Conservation (phyloP, 2,329 filamentous ascomycete species). For the Sporothrix globosa region DNA sequence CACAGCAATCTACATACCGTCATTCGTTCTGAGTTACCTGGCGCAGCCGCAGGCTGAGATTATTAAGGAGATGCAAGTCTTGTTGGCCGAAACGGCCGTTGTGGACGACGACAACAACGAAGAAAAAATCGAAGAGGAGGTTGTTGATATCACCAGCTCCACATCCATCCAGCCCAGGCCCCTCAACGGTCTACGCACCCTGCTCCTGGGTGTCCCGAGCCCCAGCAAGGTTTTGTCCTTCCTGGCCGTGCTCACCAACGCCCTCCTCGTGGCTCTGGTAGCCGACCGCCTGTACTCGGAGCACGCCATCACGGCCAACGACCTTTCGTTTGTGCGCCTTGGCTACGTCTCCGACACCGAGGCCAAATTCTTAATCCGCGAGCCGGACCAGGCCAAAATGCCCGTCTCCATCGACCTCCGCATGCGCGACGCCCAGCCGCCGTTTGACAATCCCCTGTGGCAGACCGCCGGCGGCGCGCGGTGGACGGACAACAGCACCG, state of each 20-base stretch:
- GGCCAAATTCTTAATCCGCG: slow-evolving; percentile 81
- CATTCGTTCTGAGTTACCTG: slow-evolving; percentile 63
- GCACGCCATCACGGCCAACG: slow-evolving; percentile 69
- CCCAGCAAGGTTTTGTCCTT: slow-evolving; percentile 68
- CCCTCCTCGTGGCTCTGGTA: slow-evolving; percentile 67
- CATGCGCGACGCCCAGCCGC: slow-evolving; percentile 54
- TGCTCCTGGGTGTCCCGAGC: slow-evolving; percentile 77
- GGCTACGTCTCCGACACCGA: slow-evolving; percentile 82
- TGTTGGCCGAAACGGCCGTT: slow-evolving; percentile 53
- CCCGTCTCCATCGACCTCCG: slow-evolving; percentile 73
- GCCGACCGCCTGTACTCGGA: slow-evolving; percentile 79
- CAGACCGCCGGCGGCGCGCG: slow-evolving; percentile 66
- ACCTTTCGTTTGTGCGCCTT: slow-evolving; percentile 82
- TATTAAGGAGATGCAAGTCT: slow-evolving; percentile 62
- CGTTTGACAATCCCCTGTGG: slow-evolving; percentile 65
- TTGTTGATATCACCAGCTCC: slow-evolving; percentile 66
- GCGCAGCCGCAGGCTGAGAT: slow-evolving; percentile 61
- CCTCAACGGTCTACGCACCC: slow-evolving; percentile 61
- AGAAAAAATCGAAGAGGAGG: slow-evolving; percentile 47
- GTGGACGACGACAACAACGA: slow-evolving; percentile 45
- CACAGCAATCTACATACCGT: slow-evolving; percentile 66
- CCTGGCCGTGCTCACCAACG: slow-evolving; percentile 72
- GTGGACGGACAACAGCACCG: slow-evolving; percentile 72
- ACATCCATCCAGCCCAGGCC: slow-evolving; percentile 62
- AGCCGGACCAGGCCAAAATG: slow-evolving; percentile 74